These are phyloP conservation scores for Leccinum incarnatum DNA, from an alignment of 768 basidiomycete genomes.

Conservation along the genomic window DNA sequence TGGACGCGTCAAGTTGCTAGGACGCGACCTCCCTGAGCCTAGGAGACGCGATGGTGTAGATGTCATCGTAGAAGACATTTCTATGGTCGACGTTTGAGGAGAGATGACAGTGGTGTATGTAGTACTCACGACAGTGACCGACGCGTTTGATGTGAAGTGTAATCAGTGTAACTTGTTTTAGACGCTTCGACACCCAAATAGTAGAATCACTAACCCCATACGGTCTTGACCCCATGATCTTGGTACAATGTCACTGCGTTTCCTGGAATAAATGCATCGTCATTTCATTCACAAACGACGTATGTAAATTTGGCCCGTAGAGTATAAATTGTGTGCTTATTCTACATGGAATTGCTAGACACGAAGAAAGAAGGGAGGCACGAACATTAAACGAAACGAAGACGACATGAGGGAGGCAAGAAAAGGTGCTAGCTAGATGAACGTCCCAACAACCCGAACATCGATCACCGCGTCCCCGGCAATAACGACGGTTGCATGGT, in stretches of 20 bases:
- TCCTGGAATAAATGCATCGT: conserved; percentile 1
- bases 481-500: conserved; percentile 5
- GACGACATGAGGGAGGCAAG: conserved; percentile 17
- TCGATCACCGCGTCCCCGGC: conserved; percentile 7
- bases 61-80: conserved; percentile 11
- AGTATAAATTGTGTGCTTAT: conserved; percentile 30
- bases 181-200: neutral
- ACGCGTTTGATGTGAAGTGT: neutral
- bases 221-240: neutral
- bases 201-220: neutral
- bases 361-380: conserved; percentile 5
- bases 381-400: conserved; percentile 12
- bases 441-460: conserved; percentile 10
- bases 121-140: neutral
- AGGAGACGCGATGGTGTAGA: conserved; percentile 8
- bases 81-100: neutral
- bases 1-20: conserved; percentile 36
- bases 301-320: conserved; percentile 19
- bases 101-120: neutral
- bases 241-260: neutral
- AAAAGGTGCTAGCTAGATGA: conserved; percentile 24
- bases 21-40: conserved; percentile 14
- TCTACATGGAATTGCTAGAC: conserved; percentile 36
- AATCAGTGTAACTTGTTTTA: no score
- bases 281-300: conserved; percentile 2